Base-by-base conservation (phyloP, 345 rosid genomes). In the Eucalyptus viminalis region DNA sequence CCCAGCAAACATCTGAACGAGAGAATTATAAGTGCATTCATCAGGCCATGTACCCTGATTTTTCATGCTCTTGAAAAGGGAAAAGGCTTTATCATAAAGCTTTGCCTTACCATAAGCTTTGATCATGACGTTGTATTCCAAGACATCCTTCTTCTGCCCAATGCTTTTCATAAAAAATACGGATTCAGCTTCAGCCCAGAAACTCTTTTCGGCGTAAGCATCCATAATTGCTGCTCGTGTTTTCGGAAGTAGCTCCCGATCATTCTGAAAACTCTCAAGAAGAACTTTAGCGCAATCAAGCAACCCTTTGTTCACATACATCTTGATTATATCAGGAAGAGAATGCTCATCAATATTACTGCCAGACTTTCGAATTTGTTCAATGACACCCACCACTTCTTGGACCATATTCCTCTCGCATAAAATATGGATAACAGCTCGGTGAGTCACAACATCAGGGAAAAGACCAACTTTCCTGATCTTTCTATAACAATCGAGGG, bases 31-130 rank as follows among this genome's bases (percentile, higher is more conserved):
- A 27, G 99, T 96, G 91, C 96, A 95, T 24, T 94, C 95, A 89
- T 97, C 99, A 13, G 99, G 99, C 97, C 98, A 96, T 85, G 94
- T 93, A 43, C 99, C 99, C 29, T 93, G 95, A 31, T 95, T 94
- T 93, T 95, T 97, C 99, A 97, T 96, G 90, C 87, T 92, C 91
- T 93, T 96, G 91, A 95, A 95, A 88, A 97, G 94, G 88, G 94
- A 95, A 90, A 94, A 91, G 49, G 99, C 98, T 94, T 97, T 95
- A 90, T 96, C 99, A 87, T 95, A 95, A 92, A 95, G 94, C 86
- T 92, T 94, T 6, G 94, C 97, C 92, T 90, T 97, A n/a, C 99
- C 99, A 92, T 95, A 97, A 88, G 97, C 98, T 93, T 96, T 97
- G 90, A 97, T 89, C 99, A 96, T 95, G 87, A 96, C 97, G 88